Conservation (phyloP, 345 rosid genomes). For the Sisymbrium altissimum region DNA sequence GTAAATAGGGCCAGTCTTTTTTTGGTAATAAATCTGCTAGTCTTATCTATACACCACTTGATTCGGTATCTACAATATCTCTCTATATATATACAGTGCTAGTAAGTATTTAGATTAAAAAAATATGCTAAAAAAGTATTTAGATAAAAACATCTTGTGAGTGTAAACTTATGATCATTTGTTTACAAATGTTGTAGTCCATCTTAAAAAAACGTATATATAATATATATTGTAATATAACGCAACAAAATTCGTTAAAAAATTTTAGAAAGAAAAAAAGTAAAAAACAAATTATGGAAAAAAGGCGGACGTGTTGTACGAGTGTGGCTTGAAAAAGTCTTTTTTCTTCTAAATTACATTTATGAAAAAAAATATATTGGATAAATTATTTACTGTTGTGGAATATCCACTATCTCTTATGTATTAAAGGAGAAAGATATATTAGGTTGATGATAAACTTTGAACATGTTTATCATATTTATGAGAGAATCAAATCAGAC, state of each 20-base stretch:
- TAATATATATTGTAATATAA: neutral
- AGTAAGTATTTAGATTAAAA: neutral
- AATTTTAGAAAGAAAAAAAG: neutral
- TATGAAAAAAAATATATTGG: no score
- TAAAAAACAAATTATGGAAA: neutral
- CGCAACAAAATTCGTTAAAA: neutral
- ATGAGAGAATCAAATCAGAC: neutral
- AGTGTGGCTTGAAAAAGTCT: neutral
- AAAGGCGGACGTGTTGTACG: neutral
- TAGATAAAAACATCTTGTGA: neutral
- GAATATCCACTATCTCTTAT: neutral
- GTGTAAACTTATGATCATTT: neutral
- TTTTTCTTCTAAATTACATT: neutral
- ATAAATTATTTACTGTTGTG: neutral
- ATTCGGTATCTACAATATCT: neutral
- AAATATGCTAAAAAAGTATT: no score
- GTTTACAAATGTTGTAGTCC: neutral
- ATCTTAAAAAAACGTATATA: neutral
- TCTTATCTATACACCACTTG: conserved; percentile 19
- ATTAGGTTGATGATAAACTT: neutral
- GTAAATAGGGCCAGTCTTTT: neutral
- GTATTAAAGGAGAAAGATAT: neutral
- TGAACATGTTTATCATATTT: conserved; percentile 3
- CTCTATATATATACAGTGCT: neutral
- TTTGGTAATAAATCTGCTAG: neutral